Evolutionary conservation across 169 alveolate genomes (phyloP).

Genomic region (Plasmodium malariae): DNA sequence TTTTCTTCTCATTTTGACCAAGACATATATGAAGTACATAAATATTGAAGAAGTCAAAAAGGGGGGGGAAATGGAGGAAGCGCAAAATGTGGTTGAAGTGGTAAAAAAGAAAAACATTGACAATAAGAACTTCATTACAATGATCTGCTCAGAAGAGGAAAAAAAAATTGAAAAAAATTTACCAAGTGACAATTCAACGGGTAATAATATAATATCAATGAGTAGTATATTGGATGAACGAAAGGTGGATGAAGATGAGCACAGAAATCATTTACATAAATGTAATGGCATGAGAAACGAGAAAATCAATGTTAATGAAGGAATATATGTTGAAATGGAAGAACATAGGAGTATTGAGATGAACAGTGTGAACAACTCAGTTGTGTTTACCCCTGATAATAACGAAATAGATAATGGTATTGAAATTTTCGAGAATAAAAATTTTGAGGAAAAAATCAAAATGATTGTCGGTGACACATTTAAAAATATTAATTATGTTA

Average conservation of each 20-base stretch:
- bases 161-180: background rate
- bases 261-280: background rate
- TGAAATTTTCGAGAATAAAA: background rate
- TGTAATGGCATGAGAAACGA: background rate
- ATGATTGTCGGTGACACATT: too few relatives aligned
- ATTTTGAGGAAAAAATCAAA: background rate
- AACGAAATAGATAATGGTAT: background rate
- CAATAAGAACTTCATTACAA: background rate
- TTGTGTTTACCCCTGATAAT: background rate
- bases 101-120: background rate
- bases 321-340: background rate
- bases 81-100: too few relatives aligned
- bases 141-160: too few relatives aligned
- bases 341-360: too few relatives aligned
- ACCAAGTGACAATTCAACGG: background rate
- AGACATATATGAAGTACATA: constrained; percentile 71
- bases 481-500: background rate
- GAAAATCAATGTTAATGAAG: background rate
- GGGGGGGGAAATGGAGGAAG: background rate
- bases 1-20: constrained; percentile 63
- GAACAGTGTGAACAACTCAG: background rate
- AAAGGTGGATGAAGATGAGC: background rate
- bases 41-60: constrained; percentile 22
- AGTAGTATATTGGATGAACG: background rate
- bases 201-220: background rate